phyloP scores from a whole-genome alignment of 2,329 filamentous ascomycete species.

The Cladorrhinum sp. region DNA sequence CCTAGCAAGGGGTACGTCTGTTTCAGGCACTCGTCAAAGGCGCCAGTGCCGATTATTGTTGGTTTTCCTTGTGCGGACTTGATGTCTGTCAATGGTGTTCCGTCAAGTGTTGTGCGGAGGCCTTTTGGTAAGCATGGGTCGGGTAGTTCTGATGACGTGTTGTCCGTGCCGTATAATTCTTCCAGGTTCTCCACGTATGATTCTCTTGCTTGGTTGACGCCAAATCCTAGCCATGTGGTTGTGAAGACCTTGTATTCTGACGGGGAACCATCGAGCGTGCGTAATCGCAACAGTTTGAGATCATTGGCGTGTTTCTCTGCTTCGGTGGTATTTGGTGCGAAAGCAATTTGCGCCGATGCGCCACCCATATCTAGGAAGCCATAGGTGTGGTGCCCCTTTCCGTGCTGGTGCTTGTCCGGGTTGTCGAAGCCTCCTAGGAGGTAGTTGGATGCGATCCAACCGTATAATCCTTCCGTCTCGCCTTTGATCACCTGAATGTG shows the following conservation, averaged over 20 bases:
- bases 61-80: conserved; percentile 36
- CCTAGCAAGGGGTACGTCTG: conserved; percentile 82
- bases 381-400: conserved; percentile 88
- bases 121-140: conserved; percentile 88
- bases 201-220: conserved; percentile 87
- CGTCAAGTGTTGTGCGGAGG: conserved; percentile 70
- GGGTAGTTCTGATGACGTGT: conserved; percentile 62
- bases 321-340: conserved; percentile 90
- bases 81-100: conserved; percentile 47
- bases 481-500: conserved; percentile 94
- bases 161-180: conserved; percentile 52
- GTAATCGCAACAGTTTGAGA: conserved; percentile 78
- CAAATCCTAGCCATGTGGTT: conserved; percentile 94
- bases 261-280: conserved; percentile 73
- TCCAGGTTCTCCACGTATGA: conserved; percentile 78
- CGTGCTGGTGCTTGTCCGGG: conserved; percentile 71
- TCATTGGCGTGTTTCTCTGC: conserved; percentile 86
- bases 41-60: conserved; percentile 75
- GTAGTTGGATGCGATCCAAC: conserved; percentile 97
- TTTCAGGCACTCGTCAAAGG: conserved; percentile 79
- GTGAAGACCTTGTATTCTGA: conserved; percentile 89
- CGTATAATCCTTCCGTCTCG: conserved; percentile 92
- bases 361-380: conserved; percentile 98
- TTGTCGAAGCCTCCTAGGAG: conserved; percentile 85
- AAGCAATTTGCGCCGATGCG: conserved; percentile 95